Conservation (phyloP, 257 asterid species). For the Rauvolfia tetraphylla region DNA sequence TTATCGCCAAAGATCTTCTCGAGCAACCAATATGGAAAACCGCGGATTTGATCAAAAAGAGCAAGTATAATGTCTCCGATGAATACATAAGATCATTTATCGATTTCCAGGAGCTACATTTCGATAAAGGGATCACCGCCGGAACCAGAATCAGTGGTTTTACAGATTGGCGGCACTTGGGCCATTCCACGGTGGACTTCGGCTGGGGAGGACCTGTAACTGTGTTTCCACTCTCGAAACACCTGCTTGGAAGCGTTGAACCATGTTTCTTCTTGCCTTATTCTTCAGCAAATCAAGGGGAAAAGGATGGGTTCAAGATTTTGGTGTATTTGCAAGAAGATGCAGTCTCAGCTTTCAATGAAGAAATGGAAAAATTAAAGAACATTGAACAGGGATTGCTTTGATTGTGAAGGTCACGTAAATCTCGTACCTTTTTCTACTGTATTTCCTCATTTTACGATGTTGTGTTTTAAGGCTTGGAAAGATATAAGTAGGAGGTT, state of each 20-base stretch:
- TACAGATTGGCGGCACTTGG: slow-evolving; percentile 92
- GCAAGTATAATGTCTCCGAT: slow-evolving; percentile 50
- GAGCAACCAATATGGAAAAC: slow-evolving; percentile 60
- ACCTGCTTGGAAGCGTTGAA: slow-evolving; percentile 63
- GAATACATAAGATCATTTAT: slow-evolving; percentile 60
- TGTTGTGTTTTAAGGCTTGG: neutral
- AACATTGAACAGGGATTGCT: slow-evolving; percentile 4
- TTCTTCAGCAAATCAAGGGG: slow-evolving; percentile 32
- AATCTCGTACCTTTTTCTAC: neutral
- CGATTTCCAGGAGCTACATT: slow-evolving; percentile 72
- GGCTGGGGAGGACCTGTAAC: slow-evolving; percentile 85
- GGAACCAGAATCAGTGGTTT: slow-evolving; percentile 71
- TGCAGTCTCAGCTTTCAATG: slow-evolving; percentile 34
- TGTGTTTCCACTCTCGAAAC: slow-evolving; percentile 61
- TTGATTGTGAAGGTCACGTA: neutral
- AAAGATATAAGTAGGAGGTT: neutral
- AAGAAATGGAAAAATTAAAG: slow-evolving; percentile 40
- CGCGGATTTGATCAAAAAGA: slow-evolving; percentile 53
- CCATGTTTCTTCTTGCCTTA: slow-evolving; percentile 72
- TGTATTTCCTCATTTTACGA: neutral
- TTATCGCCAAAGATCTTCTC: slow-evolving; percentile 44
- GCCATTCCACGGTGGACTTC: slow-evolving; percentile 82
- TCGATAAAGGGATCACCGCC: slow-evolving; percentile 48
- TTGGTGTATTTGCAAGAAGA: slow-evolving; percentile 62
- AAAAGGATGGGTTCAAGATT: slow-evolving; percentile 49